Evolutionary conservation across 1,284 basidiomycete genomes (phyloP), one percentile per base, ranked within the genome.

Genomic region (Austroboletus niveus): DNA sequence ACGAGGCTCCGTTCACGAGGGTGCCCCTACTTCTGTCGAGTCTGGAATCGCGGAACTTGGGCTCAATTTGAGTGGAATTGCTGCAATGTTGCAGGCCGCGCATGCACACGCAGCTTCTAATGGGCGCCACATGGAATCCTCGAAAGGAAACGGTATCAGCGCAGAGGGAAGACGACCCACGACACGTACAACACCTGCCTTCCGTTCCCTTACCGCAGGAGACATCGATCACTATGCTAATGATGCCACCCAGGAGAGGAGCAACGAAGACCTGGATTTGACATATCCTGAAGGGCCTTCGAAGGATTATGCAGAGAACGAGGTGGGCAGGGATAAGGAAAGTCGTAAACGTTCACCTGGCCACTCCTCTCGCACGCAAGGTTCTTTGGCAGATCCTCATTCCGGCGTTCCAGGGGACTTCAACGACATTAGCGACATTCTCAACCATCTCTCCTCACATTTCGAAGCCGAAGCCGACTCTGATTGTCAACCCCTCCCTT

Each of bases 61-160:
- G 24, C 69, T 87, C 31, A 79, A 79, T 62, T 64, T 88, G 41
- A 79, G 74, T 56, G 79, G 81, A 5, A 77, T 90, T 45, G 85
- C 84, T 20, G 86, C 85, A 42, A 83, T 87, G 57, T 72, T 90
- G 29, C 85, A 89, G 57, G 87, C 85, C 46, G 87, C 84, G 7
- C 83, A 87, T 47, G 79, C 81, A 5, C 82, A 84, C 51, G 79
- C 77, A 41, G 71, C 74, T 29, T 75, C 79, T 54, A 73, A 72
- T 52, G 75, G 77, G 49, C 77, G 77, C 53, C 75, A 73, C 54
- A 73, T 75, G 49, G 68, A 74, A 52, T 70, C 74, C 17, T 72
- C 72, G 17, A 74, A 76, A 58, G 70, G 74, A 55, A 73, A 73
- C 54, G 70, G 71, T n/a, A 69, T 73, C 55, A 72, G 63, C 46